Percentiles rank a stretch among this genome's conserved stretches.
These are phyloP conservation scores for Passalora sequoiae DNA, from an alignment of 2,329 filamentous ascomycete genomes.

Conservation along the genomic window DNA sequence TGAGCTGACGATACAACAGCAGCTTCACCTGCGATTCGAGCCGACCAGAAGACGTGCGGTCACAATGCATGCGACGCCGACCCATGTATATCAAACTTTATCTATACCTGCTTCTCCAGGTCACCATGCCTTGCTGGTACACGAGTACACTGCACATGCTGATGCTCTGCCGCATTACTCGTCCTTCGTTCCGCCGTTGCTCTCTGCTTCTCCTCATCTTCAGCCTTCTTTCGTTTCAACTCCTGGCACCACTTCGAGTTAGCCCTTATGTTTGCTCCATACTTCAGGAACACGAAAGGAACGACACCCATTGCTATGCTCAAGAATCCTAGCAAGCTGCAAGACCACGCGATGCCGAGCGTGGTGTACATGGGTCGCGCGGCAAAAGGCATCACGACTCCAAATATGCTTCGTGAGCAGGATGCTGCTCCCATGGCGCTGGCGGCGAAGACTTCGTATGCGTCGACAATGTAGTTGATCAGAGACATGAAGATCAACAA, in stretches of 20 bases:
- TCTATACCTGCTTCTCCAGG: conserved; percentile 23
- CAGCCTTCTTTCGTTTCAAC: conserved; percentile 47
- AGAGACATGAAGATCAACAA: conserved; percentile 49
- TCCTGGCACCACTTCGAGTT: conserved; percentile 59
- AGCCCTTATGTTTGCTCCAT: conserved; percentile 50
- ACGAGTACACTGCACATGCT: too few relatives aligned
- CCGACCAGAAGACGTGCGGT: too few relatives aligned
- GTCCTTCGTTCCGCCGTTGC: conserved; percentile 9
- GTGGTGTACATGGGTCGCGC: conserved; percentile 57
- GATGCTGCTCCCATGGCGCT: conserved; percentile 78
- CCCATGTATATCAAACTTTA: conserved; percentile 3
- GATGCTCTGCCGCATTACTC: neutral
- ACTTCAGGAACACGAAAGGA: conserved; percentile 55
- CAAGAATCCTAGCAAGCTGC: conserved; percentile 47
- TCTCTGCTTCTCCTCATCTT: conserved; percentile 20
- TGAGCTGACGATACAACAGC: too few relatives aligned
- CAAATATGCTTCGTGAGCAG: conserved; percentile 72
- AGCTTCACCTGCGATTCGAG: too few relatives aligned
- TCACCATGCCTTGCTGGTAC: too few relatives aligned
- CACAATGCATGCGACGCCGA: too few relatives aligned
- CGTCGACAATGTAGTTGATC: conserved; percentile 58
- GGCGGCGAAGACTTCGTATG: conserved; percentile 70
- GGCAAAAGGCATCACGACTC: conserved; percentile 53
- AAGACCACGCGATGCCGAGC: conserved; percentile 65
- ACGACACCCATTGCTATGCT: conserved; percentile 49